Evolutionary conservation across 2,329 filamentous ascomycete species (phyloP).

Genomic region (Phyllosticta citrichinensis): DNA sequence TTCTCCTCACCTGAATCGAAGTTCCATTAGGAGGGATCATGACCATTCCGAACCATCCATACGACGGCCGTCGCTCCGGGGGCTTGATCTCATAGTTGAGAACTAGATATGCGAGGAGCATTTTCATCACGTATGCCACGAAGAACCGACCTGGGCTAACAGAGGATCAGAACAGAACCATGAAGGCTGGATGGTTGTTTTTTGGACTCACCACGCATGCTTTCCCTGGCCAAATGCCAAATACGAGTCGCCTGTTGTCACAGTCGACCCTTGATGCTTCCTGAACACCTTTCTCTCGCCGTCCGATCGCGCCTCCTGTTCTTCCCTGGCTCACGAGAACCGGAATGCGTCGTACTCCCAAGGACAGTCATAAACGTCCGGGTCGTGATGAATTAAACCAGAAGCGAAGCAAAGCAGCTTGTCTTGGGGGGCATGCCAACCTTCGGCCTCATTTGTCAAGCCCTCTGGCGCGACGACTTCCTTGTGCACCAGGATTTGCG

Average conservation of each 20-base stretch:
- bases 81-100: slow-evolving; percentile 14
- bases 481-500: slow-evolving; percentile 14
- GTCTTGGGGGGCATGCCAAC: slow-evolving; percentile 16
- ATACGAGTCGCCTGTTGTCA: slow-evolving; percentile 17
- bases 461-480: slow-evolving; percentile 20
- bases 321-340: slow-evolving; percentile 18
- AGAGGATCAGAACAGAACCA: background rate
- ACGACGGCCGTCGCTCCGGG: slow-evolving; percentile 8
- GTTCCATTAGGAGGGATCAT: background rate
- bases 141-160: slow-evolving; percentile 12
- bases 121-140: slow-evolving; percentile 12
- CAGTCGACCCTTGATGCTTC: slow-evolving; percentile 13
- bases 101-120: slow-evolving; percentile 12
- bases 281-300: background rate
- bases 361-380: slow-evolving; percentile 18
- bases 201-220: slow-evolving; percentile 18
- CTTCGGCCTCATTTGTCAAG: slow-evolving; percentile 16
- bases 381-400: slow-evolving; percentile 19
- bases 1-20: background rate
- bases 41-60: slow-evolving; percentile 4
- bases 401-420: slow-evolving; percentile 23
- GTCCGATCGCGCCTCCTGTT: slow-evolving; percentile 2
- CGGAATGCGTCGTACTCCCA: slow-evolving; percentile 22
- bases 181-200: background rate
- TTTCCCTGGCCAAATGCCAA: slow-evolving; percentile 21